Base-by-base conservation (phyloP, 1,284 basidiomycete genomes). In the Trichosporon sp. region DNA sequence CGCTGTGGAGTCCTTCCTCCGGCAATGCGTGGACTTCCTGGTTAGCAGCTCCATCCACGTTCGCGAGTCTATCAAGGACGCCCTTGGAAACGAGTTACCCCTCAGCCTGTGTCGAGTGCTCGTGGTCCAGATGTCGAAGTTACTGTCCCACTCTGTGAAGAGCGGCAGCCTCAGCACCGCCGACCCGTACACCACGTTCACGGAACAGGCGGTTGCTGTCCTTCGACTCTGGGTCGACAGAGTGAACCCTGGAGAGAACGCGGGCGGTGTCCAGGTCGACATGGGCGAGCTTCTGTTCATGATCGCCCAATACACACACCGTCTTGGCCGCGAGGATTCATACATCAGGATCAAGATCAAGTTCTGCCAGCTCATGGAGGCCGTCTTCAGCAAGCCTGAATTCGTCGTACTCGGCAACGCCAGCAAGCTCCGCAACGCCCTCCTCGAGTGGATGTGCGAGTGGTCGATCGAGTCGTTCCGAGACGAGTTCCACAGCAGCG, bases 181-280 rank as follows among this genome's bases (percentile, higher is more conserved):
- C 13, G 86, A 88, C 5, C 78, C 83, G 5, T 85, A 87, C 61
- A 81, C 86, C 1, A 76, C 88, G 25, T 89, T 92, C 75, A 83
- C 90, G 33, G 91, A 93, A 59, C 91, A 81, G 70, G 73, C 89
- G 67, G 86, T 91, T 59, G 84, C 86, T 0, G 86, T 93, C 32
- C 80, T 93, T 54, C 89, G 89, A 70, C 82, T 90, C 7, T 83
- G 91, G 52, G 84, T 91, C 23, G 91, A 93, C 64, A 89, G 89
- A 64, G 83, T 85, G n/a, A 84, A 86, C 61, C 82, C 83, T 21
- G 81, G 82, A 19, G 77, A 85, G 33, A 85, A 87, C 44, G 87
- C 89, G 59, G 83, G 81, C 23, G 70, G 86, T 29, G 82, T 87
- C 66, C 86, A 83, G 63, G 84, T 90, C 46, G 91, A 93, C 72